Conservation (phyloP, 441 rosid species). For the Gossypium davidsonii region DNA sequence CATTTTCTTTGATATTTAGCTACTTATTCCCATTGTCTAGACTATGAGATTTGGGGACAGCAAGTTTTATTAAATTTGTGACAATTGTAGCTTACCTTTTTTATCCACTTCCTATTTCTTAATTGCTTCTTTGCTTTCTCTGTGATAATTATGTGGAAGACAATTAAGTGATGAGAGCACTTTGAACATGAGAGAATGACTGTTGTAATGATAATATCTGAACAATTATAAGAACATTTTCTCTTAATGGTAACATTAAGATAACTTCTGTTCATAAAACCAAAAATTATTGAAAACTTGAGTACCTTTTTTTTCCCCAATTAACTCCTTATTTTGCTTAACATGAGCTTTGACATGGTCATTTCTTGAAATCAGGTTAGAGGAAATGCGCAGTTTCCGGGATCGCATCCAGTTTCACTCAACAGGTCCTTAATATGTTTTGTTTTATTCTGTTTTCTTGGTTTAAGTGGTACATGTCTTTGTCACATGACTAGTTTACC, state of each 20-base stretch:
- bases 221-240: neutral
- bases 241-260: slow-evolving; percentile 2
- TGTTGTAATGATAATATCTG: neutral
- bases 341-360: neutral
- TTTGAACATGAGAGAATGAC: neutral
- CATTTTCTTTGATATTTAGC: slow-evolving; percentile 8
- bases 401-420: slow-evolving; percentile 98
- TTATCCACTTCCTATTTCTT: neutral
- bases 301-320: neutral
- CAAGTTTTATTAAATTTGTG: neutral
- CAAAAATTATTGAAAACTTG: neutral
- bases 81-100: neutral
- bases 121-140: neutral
- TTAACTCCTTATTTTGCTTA: neutral
- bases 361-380: slow-evolving; percentile 52
- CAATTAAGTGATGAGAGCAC: neutral
- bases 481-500: neutral
- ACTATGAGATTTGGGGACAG: neutral
- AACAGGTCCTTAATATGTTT: slow-evolving; percentile 50
- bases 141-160: slow-evolving; percentile 1
- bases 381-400: slow-evolving; percentile 81
- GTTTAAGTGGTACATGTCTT: neutral
- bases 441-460: slow-evolving; percentile 16
- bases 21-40: slow-evolving; percentile 5
- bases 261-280: neutral